phyloP scores from a whole-genome alignment of 2,329 filamentous ascomycete species.

The Botrytis elliptica region DNA sequence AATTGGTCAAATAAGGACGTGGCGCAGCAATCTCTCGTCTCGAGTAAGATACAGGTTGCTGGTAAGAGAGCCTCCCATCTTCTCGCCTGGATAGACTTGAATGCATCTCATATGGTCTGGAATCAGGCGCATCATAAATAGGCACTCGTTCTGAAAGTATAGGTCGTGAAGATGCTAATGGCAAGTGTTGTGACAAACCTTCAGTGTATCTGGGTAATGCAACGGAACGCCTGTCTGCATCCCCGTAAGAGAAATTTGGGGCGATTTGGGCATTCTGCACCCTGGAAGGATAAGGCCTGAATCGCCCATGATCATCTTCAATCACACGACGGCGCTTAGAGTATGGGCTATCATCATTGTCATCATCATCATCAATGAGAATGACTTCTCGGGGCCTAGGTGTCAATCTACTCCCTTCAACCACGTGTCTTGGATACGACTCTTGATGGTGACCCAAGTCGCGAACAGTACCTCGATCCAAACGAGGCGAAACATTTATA shows the following conservation, averaged over 20 bases:
- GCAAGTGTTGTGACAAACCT: constrained; percentile 33
- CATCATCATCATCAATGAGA: constrained; percentile 37
- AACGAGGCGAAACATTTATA: constrained; percentile 25
- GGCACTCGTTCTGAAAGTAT: constrained; percentile 29
- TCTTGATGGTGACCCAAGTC: constrained; percentile 26
- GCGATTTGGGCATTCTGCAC: constrained; percentile 29
- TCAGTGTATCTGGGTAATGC: constrained; percentile 32
- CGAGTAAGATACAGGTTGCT: constrained; percentile 20
- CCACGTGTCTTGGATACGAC: constrained; percentile 26
- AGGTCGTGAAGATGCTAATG: constrained; percentile 27
- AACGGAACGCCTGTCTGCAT: constrained; percentile 32
- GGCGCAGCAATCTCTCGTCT: constrained; percentile 25
- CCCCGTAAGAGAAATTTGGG: constrained; percentile 1
- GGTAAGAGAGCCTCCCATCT: constrained; percentile 17
- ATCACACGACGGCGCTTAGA: constrained; percentile 36
- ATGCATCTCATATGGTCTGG: constrained; percentile 24
- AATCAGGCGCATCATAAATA: constrained; percentile 33
- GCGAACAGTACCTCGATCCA: constrained; percentile 27
- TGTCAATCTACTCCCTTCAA: constrained; percentile 28
- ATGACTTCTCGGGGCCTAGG: constrained; percentile 35
- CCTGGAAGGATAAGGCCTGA: constrained; percentile 32
- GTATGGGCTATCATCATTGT: constrained; percentile 36
- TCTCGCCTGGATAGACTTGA: constrained; percentile 28
- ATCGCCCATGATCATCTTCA: constrained; percentile 34
- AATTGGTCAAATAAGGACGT: constrained; percentile 22